Evolutionary conservation across 2,329 filamentous ascomycete genomes (phyloP).

Genomic region (Penicillium sp.): DNA sequence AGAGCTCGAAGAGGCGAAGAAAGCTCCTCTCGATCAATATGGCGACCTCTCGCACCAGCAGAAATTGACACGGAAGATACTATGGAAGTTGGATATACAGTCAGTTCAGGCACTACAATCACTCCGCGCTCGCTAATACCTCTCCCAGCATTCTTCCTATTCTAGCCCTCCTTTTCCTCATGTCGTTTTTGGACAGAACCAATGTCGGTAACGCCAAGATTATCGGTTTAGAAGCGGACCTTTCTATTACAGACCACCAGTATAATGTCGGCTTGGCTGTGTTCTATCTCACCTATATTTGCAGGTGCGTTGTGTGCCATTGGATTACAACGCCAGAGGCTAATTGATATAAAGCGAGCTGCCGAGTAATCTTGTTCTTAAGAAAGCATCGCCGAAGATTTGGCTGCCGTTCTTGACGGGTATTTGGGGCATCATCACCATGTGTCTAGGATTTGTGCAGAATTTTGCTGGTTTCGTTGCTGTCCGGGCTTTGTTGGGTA

Average conservation of each 20-base stretch:
- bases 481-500: conserved; percentile 59
- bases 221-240: conserved; percentile 57
- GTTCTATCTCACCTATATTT: conserved; percentile 59
- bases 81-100: conserved; percentile 44
- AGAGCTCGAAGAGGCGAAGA: conserved; percentile 22
- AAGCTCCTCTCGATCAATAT: conserved; percentile 10
- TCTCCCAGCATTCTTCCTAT: conserved; percentile 56
- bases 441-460: conserved; percentile 37
- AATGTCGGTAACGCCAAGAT: conserved; percentile 71
- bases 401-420: conserved; percentile 59
- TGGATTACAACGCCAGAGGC: background rate
- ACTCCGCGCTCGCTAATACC: background rate
- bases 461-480: conserved; percentile 56
- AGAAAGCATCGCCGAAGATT: conserved; percentile 57
- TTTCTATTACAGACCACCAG: conserved; percentile 58
- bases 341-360: conserved; percentile 49
- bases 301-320: conserved; percentile 44
- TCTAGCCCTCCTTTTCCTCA: conserved; percentile 63
- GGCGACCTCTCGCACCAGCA: conserved; percentile 17
- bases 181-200: conserved; percentile 65
- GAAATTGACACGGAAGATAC: conserved; percentile 42
- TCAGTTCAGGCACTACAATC: background rate
- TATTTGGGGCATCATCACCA: conserved; percentile 57
- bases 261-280: conserved; percentile 64
- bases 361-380: conserved; percentile 63